phyloP scores from a whole-genome alignment of 257 asterid genomes.

The Solanum ahanhuiri region DNA sequence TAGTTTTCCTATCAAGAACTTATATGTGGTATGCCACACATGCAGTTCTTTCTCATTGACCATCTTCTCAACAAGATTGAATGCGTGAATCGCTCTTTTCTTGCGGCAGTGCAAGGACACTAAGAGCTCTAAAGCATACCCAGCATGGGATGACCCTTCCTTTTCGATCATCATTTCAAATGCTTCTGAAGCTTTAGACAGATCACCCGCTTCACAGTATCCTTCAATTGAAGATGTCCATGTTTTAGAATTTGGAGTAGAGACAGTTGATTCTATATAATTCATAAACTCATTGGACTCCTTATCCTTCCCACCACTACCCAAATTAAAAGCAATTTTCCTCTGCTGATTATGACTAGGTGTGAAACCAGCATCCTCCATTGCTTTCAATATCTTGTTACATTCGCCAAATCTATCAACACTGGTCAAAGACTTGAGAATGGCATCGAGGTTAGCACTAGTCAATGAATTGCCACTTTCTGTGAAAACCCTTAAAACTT shows the following conservation, averaged over 20 bases:
- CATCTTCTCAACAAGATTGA: conserved; percentile 42
- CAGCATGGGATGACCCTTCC: conserved; percentile 30
- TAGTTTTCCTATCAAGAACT: conserved; percentile 40
- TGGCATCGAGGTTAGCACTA: conserved; percentile 34
- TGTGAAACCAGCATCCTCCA: conserved; percentile 48
- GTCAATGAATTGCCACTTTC: conserved; percentile 47
- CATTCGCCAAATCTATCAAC: conserved; percentile 61
- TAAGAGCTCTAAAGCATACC: conserved; percentile 37
- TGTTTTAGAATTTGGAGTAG: conserved; percentile 11
- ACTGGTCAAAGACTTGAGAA: conserved; percentile 65
- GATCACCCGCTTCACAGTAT: conserved; percentile 39
- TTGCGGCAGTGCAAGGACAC: conserved; percentile 41
- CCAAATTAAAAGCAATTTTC: conserved; percentile 50
- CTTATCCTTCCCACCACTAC: conserved; percentile 27
- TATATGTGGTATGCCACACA: conserved; percentile 52
- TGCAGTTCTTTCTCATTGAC: conserved; percentile 30
- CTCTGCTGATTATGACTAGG: conserved; percentile 28
- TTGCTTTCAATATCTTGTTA: conserved; percentile 36
- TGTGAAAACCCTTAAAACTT: conserved; percentile 45
- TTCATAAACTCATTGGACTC: conserved; percentile 38
- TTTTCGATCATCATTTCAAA: conserved; percentile 42
- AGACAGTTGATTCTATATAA: conserved; percentile 13
- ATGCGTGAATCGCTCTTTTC: conserved; percentile 40
- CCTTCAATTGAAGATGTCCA: conserved; percentile 69
- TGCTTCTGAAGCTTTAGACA: conserved; percentile 43